These are phyloP conservation scores for Trichosphaerium sp. DNA, from an alignment of 78 protist species.

Conservation along the genomic window DNA sequence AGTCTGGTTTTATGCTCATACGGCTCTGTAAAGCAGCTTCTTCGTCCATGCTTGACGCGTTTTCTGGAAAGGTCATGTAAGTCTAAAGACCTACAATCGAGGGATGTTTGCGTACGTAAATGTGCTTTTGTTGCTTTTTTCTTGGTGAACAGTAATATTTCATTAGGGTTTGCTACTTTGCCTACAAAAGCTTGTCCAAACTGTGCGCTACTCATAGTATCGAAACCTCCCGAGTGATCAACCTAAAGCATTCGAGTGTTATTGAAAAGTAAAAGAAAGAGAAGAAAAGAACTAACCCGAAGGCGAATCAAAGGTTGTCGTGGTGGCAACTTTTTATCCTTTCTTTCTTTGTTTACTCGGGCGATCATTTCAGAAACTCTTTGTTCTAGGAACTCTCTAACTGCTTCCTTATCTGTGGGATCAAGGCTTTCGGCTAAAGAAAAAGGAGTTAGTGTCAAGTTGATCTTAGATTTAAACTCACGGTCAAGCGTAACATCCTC, in stretches of 20 bases:
- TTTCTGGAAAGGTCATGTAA: neutral
- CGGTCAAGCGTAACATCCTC: constrained; percentile 21
- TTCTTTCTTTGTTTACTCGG: neutral
- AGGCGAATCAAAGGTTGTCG: constrained; percentile 34
- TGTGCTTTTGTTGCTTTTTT: too few species aligned
- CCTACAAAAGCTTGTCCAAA: constrained; percentile 64
- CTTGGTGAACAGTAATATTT: constrained; percentile 36
- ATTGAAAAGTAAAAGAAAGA: neutral
- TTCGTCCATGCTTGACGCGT: neutral
- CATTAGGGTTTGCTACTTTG: constrained; percentile 67
- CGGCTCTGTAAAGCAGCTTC: too few species aligned
- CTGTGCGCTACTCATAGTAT: constrained; percentile 29
- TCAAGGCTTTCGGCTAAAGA: neutral
- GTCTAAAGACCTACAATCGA: neutral
- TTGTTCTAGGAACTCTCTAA: constrained; percentile 7
- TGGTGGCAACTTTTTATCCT: neutral
- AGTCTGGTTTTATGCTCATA: too few species aligned
- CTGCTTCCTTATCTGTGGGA: constrained; percentile 24
- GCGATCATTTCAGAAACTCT: constrained; percentile 6
- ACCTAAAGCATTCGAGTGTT: constrained; percentile 14
- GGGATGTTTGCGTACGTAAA: too few species aligned
- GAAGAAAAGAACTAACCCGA: neutral
- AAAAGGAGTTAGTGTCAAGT: too few species aligned
- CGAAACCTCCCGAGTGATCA: constrained; percentile 42
- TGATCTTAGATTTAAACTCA: neutral